Conservation (phyloP, 495 filamentous ascomycete genomes). For the Aspergillus conjunctus region DNA sequence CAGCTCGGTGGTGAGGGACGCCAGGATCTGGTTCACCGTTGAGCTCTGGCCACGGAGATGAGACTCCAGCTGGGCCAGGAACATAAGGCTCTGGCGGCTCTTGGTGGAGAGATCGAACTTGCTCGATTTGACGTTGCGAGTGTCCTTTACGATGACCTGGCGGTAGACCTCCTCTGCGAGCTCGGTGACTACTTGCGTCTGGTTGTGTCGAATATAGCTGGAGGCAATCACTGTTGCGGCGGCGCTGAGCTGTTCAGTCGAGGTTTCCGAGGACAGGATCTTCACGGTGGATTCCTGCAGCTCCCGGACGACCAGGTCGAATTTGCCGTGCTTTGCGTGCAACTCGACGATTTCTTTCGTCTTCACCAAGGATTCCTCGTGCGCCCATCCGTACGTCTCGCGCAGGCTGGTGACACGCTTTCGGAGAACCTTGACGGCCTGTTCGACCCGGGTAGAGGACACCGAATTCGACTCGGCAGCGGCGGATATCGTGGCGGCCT, state of each 20-base stretch:
- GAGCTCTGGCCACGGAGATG: conserved; percentile 32
- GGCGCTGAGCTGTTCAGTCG: conserved; percentile 33
- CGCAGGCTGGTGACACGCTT: conserved; percentile 37
- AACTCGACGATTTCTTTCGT: conserved; percentile 41
- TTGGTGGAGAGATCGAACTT: conserved; percentile 38
- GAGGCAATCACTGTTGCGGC: conserved; percentile 37
- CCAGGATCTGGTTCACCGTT: conserved; percentile 40
- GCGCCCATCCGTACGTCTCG: conserved; percentile 42
- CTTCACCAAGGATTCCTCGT: conserved; percentile 41
- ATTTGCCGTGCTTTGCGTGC: conserved; percentile 37
- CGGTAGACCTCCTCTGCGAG: conserved; percentile 44
- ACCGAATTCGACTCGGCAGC: conserved; percentile 29
- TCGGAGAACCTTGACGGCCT: conserved; percentile 32
- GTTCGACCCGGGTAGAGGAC: conserved; percentile 34
- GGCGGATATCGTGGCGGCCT: conserved; percentile 27
- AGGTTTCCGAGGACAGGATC: conserved; percentile 37
- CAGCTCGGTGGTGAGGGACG: conserved; percentile 40
- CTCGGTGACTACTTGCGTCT: conserved; percentile 37
- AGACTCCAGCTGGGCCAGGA: conserved; percentile 45
- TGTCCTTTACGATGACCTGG: conserved; percentile 33
- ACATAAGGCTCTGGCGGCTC: conserved; percentile 41
- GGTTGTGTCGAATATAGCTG: conserved; percentile 37
- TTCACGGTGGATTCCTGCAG: conserved; percentile 42
- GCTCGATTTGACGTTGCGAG: conserved; percentile 23
- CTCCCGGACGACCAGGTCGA: conserved; percentile 31